Base-by-base conservation (phyloP, 768 basidiomycete genomes). In the Mycena galopus region DNA sequence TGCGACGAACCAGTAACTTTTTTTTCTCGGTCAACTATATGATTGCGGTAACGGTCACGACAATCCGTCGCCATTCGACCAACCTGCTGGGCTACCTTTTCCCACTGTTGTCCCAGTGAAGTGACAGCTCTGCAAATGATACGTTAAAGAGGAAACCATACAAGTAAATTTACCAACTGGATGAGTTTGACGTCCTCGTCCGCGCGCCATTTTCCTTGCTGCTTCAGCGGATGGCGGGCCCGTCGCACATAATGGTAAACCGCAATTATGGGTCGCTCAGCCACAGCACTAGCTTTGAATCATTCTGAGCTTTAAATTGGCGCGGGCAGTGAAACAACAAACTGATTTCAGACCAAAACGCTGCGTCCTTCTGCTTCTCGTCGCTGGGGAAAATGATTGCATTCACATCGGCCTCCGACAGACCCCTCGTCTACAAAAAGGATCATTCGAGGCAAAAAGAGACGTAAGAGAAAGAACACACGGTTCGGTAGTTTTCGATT, bases 321-420 rank as follows among this genome's bases (percentile, higher is more conserved):
- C 55, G 33, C 14, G 17, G 29, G 57, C 39, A 47, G 23, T 9
- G 19, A 42, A 37, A 7, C 44, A 42, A 81, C 92, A 35, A 75
- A 95, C 95, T 93, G 72, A 96, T 88, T 81, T 93, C 93, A 17
- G 89, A 86, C 94, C 94, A 96, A 78, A 96, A 96, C 9, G 86
- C 85, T 37, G 89, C 87, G 69, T 93, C 90, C 69, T 85, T 89
- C 56, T 84, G 83, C 74, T 89, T 90, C 65, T 88, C 88, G 56
- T 88, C 86, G 77, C 91, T 91, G 5, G 92, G 86, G 77, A 93
- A 95, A 27, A 95, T 92, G 32, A 93, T 82, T 21, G 89, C 88
- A 42, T 84, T 80, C 30, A 96, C 76, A 44, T 93, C 87, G 8
- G 89, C 88, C 27, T 88, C 82, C 4, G 71, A 61, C 12, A 5